Base-by-base conservation (phyloP, 2,329 filamentous ascomycete species). In the Atkinsonella texensis region DNA sequence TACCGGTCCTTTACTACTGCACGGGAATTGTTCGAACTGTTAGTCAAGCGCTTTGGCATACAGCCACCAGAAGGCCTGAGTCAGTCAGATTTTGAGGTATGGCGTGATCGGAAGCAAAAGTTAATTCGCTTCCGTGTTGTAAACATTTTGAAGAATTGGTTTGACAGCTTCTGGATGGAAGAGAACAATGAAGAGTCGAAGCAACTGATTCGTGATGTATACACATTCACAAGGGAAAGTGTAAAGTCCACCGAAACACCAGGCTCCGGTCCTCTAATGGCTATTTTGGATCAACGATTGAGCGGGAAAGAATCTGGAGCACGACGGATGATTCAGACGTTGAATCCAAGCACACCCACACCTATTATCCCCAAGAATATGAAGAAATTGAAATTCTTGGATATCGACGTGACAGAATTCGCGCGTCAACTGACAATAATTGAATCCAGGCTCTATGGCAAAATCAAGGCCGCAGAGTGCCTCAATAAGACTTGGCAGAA, bases 401-500 rank as follows among this genome's bases (percentile, higher is more conserved):
- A 98, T 64, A 96, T 98, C 59, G 93, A 98, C 64, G 83, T 89
- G 0, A 87, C 86, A 0, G 93, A 98, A 65, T 97, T 98, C 68
- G 93, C 93, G n/a, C 84, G 93, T 46, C 93, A 98, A 68, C 76
- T 98, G 56, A 98, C 93, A 0, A 93, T 98, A 57, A 95, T 97
- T 57, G 93, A 98, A 68, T 95, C 90, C 2, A 85, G 85, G 55
- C 76, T 97, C 1, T 98, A 97, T 63, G 88, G 86, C 59, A 96
- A 95, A 71, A 95, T 98, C 67, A 91, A 91, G 67, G 87, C 91
- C 0, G 93, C 89, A 0, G 93, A 98, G 68, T 97, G 91, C 66
- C 73, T 98, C 55, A 96, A 95, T 71, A 98, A 98, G 75, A 96
- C 90, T 5, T 98, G 93, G 93, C 89, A 95, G 69, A 97, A 94